Conservation (phyloP, 441 rosid genomes). For the Flueggea neowawraea region DNA sequence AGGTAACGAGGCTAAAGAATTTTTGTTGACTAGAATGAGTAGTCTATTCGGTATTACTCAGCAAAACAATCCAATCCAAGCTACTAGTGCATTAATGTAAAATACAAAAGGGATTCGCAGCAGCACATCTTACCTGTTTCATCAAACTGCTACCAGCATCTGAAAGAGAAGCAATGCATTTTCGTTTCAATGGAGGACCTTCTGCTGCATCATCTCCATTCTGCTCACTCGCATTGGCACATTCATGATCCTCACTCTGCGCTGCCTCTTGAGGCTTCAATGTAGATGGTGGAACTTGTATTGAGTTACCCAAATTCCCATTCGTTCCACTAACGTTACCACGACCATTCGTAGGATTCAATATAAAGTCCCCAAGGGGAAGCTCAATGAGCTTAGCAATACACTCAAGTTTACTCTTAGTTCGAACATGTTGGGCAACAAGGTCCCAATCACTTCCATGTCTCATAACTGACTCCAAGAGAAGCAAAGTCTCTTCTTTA, state of each 20-base stretch:
- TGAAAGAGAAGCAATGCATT: conserved; percentile 33
- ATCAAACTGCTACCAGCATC: conserved; percentile 57
- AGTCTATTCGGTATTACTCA: too few relatives aligned
- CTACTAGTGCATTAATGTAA: too few relatives aligned
- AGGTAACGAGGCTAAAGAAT: too few relatives aligned
- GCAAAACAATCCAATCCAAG: too few relatives aligned
- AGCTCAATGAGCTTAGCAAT: conserved; percentile 82
- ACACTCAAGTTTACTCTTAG: conserved; percentile 77
- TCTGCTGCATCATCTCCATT: conserved; percentile 41
- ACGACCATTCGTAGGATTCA: conserved; percentile 40
- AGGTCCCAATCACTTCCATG: conserved; percentile 95
- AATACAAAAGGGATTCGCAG: too few relatives aligned
- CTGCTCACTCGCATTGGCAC: conserved; percentile 25
- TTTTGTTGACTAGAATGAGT: too few relatives aligned
- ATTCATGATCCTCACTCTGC: conserved; percentile 30
- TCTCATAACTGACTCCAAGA: conserved; percentile 73
- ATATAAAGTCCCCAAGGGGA: conserved; percentile 75
- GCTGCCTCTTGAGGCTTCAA: conserved; percentile 26
- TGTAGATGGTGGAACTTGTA: conserved; percentile 26
- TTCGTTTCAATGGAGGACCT: conserved; percentile 57
- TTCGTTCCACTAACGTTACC: conserved; percentile 22
- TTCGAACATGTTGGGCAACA: conserved; percentile 66
- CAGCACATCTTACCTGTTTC: conserved; percentile 51
- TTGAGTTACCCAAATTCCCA: conserved; percentile 17
- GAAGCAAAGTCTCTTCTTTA: conserved; percentile 73